Conservation (phyloP, 768 basidiomycete genomes). For the Mycena chlorophos region DNA sequence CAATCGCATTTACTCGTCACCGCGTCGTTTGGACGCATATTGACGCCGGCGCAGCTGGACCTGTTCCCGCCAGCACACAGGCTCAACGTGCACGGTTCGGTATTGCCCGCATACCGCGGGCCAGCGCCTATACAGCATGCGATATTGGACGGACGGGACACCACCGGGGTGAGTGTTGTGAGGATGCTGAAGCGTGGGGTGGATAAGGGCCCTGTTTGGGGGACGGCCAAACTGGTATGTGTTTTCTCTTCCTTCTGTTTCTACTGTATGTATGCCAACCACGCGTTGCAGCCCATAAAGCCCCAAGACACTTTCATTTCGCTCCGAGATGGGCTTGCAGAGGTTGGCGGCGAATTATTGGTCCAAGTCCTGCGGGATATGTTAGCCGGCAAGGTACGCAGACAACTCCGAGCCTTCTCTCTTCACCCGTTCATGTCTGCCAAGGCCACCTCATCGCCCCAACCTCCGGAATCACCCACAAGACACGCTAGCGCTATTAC, state of each 20-base stretch:
- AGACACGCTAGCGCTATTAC: conserved; percentile 64
- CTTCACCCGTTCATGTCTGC: background rate
- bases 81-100: conserved; percentile 88
- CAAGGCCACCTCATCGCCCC: conserved; percentile 53
- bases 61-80: conserved; percentile 59
- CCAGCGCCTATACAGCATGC: conserved; percentile 88
- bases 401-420: conserved; percentile 1
- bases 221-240: conserved; percentile 52
- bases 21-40: conserved; percentile 88
- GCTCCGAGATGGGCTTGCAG: conserved; percentile 60
- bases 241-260: background rate
- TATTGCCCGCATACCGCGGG: conserved; percentile 85
- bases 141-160: conserved; percentile 61
- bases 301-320: conserved; percentile 50
- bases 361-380: conserved; percentile 70
- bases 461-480: conserved; percentile 38
- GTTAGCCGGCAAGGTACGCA: conserved; percentile 52
- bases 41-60: conserved; percentile 60
- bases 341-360: conserved; percentile 66
- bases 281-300: conserved; percentile 49
- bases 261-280: background rate
- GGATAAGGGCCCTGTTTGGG: conserved; percentile 78
- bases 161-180: conserved; percentile 81
- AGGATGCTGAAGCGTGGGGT: conserved; percentile 77
- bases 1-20: conserved; percentile 69